Evolutionary conservation across 192 early-diverging fungal species (phyloP).

Genomic region (Umbelopsis sp.): DNA sequence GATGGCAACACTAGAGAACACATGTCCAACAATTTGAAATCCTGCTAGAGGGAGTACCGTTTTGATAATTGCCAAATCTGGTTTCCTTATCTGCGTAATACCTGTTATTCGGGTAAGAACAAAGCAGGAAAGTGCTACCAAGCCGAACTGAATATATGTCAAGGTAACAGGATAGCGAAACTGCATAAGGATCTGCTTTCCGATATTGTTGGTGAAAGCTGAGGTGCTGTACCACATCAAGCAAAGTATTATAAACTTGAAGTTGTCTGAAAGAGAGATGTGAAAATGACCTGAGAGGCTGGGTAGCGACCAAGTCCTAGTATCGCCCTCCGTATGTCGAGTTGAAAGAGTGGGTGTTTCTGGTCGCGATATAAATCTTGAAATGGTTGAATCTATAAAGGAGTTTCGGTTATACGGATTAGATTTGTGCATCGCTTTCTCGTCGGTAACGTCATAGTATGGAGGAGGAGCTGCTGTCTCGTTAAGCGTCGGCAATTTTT

Average conservation of each 20-base stretch:
- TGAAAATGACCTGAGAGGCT: slow-evolving; percentile 3
- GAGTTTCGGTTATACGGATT: not conserved
- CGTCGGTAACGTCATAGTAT: not conserved
- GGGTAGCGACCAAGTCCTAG: slow-evolving; percentile 1
- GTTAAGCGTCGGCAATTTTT: slow-evolving; percentile 5
- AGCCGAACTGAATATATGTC: slow-evolving; percentile 81
- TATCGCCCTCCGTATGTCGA: not conserved
- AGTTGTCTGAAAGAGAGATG: slow-evolving; percentile 37
- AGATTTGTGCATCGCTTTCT: not conserved
- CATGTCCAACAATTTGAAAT: slow-evolving; percentile 86
- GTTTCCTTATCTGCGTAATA: slow-evolving; percentile 54
- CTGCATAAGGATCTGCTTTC: slow-evolving; percentile 76
- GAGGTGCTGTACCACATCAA: slow-evolving; percentile 82
- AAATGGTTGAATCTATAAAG: slow-evolving; percentile 9
- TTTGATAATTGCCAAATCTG: slow-evolving; percentile 53
- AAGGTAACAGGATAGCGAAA: slow-evolving; percentile 83
- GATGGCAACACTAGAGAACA: slow-evolving; percentile 78
- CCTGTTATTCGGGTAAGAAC: slow-evolving; percentile 41
- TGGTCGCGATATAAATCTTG: slow-evolving; percentile 1
- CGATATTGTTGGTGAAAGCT: slow-evolving; percentile 82
- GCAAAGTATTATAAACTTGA: slow-evolving; percentile 67
- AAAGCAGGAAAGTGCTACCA: slow-evolving; percentile 70
- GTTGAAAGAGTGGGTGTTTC: slow-evolving; percentile 8
- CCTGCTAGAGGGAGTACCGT: slow-evolving; percentile 71
- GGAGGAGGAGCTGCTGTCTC: not conserved